Evolutionary conservation across 345 rosid species (phyloP), one percentile per base, ranked within the genome.

Genomic region (Lagerstroemia speciosa): DNA sequence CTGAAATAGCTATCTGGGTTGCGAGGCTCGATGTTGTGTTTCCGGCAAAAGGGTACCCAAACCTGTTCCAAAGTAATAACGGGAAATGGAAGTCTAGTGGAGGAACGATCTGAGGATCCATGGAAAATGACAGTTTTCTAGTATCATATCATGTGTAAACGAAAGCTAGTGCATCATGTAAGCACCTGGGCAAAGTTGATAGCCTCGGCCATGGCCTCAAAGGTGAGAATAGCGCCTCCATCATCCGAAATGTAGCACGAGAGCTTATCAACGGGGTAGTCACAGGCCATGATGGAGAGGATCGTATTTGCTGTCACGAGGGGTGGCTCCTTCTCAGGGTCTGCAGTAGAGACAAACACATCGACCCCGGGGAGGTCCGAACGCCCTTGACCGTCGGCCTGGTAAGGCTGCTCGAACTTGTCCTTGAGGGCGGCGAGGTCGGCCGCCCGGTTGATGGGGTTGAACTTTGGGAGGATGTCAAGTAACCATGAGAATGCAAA

Each of bases 151-250:
- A 36, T 36, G 38, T 36, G 8, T 36, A 36, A 36, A 36, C 5
- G 38, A 36, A 36, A 36, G 5, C 38, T 36, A 36, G 8, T 36
- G 38, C 38, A 36, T n/a, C n/a, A n/a, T n/a, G n/a, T n/a, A n/a
- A n/a, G n/a, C 2, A 43, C 53, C 46, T 91, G 96, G 0, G 97
- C 98, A 62, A 91, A 93, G 77, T 92, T 91, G 2, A 91, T 90
- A 22, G 97, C 97, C 83, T 93, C 98, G 0, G 98, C 97, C 98
- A 93, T 89, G 5, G 97, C 97, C 81, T 93, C 98, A 32, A 93
- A 93, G 0, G 92, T 87, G 15, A 93, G 86, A 34, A 93, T 89
- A 17, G 98, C 96, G 1, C 94, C 98, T n/a, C 98, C 96, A 34
- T 93, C 98, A 55, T 93, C 97, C 5, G 97, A 93, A 27, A 89